Conservation (phyloP, 2,329 filamentous ascomycete genomes). For the Ophiostoma fasciatum region DNA sequence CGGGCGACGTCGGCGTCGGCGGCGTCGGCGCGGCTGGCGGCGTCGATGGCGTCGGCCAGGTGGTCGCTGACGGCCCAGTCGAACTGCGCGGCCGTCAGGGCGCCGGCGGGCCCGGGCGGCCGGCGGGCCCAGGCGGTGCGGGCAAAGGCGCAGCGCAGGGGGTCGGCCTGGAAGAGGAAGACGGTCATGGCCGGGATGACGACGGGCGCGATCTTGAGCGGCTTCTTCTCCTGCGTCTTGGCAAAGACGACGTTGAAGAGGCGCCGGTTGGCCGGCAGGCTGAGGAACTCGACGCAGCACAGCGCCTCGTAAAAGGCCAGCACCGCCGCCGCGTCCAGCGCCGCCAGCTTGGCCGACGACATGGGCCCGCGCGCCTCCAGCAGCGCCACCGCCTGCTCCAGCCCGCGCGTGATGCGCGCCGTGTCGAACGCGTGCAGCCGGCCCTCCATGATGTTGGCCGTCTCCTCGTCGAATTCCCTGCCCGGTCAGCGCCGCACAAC, state of each 20-base stretch:
- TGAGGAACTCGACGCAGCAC: slow-evolving; percentile 68
- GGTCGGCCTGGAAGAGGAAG: slow-evolving; percentile 67
- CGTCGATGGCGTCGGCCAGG: slow-evolving; percentile 50
- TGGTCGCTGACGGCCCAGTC: slow-evolving; percentile 74
- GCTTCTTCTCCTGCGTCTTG: slow-evolving; percentile 62
- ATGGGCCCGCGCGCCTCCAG: slow-evolving; percentile 31
- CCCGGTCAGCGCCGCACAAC: no score
- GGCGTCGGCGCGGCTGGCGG: slow-evolving; percentile 37
- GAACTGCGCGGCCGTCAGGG: slow-evolving; percentile 58
- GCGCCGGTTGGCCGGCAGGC: slow-evolving; percentile 31
- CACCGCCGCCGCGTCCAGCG: slow-evolving; percentile 43
- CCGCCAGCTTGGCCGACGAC: slow-evolving; percentile 30
- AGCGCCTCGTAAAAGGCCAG: slow-evolving; percentile 78
- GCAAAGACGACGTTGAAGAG: slow-evolving; percentile 74
- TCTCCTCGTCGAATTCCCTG: slow-evolving; percentile 26
- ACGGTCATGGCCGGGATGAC: slow-evolving; percentile 66
- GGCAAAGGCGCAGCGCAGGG: slow-evolving; percentile 51
- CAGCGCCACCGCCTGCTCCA: slow-evolving; percentile 36
- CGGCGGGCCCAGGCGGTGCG: slow-evolving; percentile 52
- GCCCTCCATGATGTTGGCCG: slow-evolving; percentile 23
- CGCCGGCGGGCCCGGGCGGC: slow-evolving; percentile 26
- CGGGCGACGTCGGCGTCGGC: slow-evolving; percentile 38
- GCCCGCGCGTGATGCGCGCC: slow-evolving; percentile 18
- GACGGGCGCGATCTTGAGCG: slow-evolving; percentile 59
- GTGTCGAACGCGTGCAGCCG: slow-evolving; percentile 25